These are phyloP conservation scores for Ceratocystis eucalypticola DNA, from an alignment of 2,329 filamentous ascomycete species.

Conservation along the genomic window DNA sequence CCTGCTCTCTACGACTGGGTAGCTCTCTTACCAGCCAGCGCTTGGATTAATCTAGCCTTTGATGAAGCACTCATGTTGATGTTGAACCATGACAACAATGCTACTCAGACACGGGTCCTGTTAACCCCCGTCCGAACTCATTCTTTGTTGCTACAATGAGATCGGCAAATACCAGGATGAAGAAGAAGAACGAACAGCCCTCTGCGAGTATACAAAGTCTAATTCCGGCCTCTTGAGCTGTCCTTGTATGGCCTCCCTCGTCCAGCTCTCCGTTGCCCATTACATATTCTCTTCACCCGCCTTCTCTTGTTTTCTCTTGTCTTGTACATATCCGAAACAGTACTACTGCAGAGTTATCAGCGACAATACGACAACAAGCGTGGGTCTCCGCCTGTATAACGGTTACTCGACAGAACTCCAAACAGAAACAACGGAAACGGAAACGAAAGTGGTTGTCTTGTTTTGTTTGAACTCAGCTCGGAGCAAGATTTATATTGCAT, in stretches of 20 bases:
- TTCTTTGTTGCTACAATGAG: neutral
- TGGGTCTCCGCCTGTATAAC: neutral
- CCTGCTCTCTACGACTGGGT: no score
- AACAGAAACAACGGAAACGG: neutral
- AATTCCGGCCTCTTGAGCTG: no score
- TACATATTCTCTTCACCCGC: neutral
- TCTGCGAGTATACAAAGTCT: neutral
- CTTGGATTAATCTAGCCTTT: neutral
- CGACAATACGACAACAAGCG: neutral
- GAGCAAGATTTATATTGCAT: neutral
- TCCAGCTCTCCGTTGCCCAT: neutral
- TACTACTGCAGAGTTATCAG: neutral
- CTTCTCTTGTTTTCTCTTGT: neutral
- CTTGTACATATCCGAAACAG: neutral
- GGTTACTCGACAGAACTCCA: constrained; percentile 6
- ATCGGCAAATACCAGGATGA: neutral
- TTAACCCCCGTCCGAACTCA: neutral
- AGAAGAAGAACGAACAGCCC: neutral
- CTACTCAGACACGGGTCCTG: neutral
- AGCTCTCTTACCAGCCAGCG: no score
- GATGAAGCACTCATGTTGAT: neutral
- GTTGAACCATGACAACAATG: neutral
- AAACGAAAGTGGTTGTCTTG: neutral
- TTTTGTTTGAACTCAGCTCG: neutral
- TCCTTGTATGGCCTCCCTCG: neutral